phyloP scores from a whole-genome alignment of 2,329 filamentous ascomycete species.

The Neofusicoccum parvum region DNA sequence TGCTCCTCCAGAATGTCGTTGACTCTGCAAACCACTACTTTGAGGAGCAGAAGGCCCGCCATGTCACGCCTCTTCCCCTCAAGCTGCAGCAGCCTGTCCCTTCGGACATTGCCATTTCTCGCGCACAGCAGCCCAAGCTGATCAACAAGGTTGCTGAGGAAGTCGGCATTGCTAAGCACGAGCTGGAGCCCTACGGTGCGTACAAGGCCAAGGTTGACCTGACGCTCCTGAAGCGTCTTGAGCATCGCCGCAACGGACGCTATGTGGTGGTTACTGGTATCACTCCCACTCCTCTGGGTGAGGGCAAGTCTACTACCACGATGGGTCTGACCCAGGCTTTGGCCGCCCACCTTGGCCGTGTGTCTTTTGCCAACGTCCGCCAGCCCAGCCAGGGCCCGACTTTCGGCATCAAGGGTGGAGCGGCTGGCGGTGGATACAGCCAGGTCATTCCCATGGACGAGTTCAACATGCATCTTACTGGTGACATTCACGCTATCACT shows the following conservation, averaged over 20 bases:
- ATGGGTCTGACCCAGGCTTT: slow-evolving; percentile 93
- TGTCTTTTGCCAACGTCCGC: slow-evolving; percentile 94
- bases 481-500: slow-evolving; percentile 96
- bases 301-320: slow-evolving; percentile 98
- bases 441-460: slow-evolving; percentile 99
- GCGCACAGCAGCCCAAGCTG: slow-evolving; percentile 86
- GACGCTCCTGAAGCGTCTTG: slow-evolving; percentile 75
- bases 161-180: slow-evolving; percentile 82
- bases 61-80: slow-evolving; percentile 79
- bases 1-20: slow-evolving; percentile 95
- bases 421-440: slow-evolving; percentile 95
- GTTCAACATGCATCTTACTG: slow-evolving; percentile 96
- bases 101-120: slow-evolving; percentile 92
- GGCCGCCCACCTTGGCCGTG: slow-evolving; percentile 80
- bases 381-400: slow-evolving; percentile 97
- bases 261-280: slow-evolving; percentile 96
- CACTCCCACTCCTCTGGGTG: slow-evolving; percentile 91
- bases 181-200: slow-evolving; percentile 91
- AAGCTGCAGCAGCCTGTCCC: slow-evolving; percentile 80
- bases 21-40: slow-evolving; percentile 81
- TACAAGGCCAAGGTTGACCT: slow-evolving; percentile 97
- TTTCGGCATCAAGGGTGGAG: slow-evolving; percentile 98
- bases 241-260: slow-evolving; percentile 83
- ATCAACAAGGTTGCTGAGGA: slow-evolving; percentile 85
- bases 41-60: slow-evolving; percentile 77